Conservation (phyloP, 768 basidiomycete species). For the Leccinum longicurvipes region DNA sequence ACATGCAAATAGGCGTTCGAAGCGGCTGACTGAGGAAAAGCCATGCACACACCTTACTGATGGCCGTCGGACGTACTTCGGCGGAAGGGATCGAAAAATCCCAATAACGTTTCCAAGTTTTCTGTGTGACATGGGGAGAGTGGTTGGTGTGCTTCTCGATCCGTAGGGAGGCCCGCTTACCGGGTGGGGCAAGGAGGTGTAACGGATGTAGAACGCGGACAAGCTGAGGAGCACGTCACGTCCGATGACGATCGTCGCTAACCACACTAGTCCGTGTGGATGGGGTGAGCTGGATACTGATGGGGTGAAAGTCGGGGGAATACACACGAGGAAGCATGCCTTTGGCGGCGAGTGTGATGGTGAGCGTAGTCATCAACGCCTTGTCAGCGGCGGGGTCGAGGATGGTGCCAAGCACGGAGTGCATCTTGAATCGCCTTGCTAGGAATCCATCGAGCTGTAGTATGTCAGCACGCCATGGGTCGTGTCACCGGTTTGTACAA, state of each 20-base stretch:
- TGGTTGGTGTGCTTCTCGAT: not conserved
- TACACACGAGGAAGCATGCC: conserved; percentile 77
- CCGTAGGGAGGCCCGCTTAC: conserved; percentile 38
- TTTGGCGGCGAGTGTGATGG: conserved; percentile 79
- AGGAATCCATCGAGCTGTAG: conserved; percentile 85
- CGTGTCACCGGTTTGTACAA: conserved; percentile 1
- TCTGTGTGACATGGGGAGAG: conserved; percentile 42
- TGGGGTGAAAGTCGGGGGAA: not conserved
- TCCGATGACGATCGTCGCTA: conserved; percentile 84
- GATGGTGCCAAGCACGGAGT: conserved; percentile 90
- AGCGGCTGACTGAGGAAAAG: not conserved
- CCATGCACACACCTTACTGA: conserved; percentile 71
- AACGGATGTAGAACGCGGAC: conserved; percentile 91
- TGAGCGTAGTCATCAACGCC: conserved; percentile 89
- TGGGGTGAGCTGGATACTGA: not conserved
- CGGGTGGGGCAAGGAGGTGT: conserved; percentile 82
- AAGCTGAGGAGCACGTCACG: conserved; percentile 83
- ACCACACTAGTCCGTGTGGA: conserved; percentile 55
- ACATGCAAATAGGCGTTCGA: not conserved
- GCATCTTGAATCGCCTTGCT: conserved; percentile 83
- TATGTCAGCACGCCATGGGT: not conserved
- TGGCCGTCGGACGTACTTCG: conserved; percentile 88
- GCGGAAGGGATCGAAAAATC: conserved; percentile 94
- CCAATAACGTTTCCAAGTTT: conserved; percentile 93
- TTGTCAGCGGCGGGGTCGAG: conserved; percentile 98